phyloP scores from a whole-genome alignment of 805 yeast genomes.

The Candida nanaspora region DNA sequence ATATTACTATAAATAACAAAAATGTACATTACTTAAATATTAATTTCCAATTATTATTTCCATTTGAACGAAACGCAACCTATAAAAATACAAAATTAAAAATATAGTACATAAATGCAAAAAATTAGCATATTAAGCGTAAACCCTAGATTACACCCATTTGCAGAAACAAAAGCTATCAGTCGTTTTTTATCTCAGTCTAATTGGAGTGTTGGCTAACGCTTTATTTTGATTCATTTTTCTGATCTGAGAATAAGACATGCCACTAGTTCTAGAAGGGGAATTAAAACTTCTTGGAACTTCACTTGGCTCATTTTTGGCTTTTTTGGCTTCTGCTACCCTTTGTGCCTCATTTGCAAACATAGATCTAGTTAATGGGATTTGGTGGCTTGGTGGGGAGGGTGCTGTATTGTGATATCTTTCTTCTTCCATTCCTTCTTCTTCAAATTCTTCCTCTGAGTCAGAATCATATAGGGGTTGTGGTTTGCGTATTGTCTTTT shows the following conservation, averaged over 20 bases:
- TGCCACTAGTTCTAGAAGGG: neutral
- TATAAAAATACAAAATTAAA: too few species aligned
- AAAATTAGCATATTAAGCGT: too few species aligned
- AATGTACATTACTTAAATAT: too few species aligned
- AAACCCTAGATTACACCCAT: too few species aligned
- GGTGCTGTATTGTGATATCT: constrained; percentile 11
- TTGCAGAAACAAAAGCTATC: too few species aligned
- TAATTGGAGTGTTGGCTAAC: neutral
- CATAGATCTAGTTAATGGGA: constrained; percentile 7
- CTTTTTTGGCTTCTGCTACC: neutral
- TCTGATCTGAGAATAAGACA: constrained; percentile 18
- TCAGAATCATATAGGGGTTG: neutral
- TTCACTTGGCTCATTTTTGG: too few species aligned
- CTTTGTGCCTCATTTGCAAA: neutral
- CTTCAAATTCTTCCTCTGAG: neutral
- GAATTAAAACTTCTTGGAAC: neutral
- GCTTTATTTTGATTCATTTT: constrained; percentile 5
- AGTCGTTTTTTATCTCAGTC: neutral
- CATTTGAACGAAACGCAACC: too few species aligned
- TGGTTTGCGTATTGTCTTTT: constrained; percentile 1
- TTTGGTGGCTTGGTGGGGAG: constrained; percentile 19
- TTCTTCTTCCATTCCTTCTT: constrained; percentile 1
- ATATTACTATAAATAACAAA: too few species aligned
- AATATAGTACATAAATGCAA: too few species aligned
- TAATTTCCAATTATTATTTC: neutral